phyloP scores from a whole-genome alignment of 202 grass and related monocot species.

The Bolboschoenoplectus hybrid region DNA sequence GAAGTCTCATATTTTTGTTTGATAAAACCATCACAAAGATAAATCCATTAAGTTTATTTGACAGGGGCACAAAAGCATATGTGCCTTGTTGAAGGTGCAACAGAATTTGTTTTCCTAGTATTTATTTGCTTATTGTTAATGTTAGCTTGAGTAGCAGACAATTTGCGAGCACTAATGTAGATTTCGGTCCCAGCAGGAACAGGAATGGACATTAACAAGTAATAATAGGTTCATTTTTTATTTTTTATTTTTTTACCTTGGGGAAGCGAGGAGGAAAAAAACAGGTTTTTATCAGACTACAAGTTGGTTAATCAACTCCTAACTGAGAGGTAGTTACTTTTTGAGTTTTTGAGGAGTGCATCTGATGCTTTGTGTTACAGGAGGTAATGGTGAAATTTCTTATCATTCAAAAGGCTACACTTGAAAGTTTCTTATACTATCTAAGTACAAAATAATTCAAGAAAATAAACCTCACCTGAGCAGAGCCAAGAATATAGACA shows the following conservation, averaged over 20 bases:
- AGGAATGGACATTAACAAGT: conserved; percentile 1
- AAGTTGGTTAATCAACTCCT: not conserved
- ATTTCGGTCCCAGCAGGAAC: not conserved
- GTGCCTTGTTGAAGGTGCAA: not conserved
- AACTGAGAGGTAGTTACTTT: not conserved
- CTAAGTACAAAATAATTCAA: not conserved
- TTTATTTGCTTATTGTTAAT: not conserved
- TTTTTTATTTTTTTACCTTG: not conserved
- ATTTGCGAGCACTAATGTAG: not conserved
- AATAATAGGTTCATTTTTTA: not conserved
- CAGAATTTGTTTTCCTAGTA: not conserved
- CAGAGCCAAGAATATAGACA: conserved; percentile 86
- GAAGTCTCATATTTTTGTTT: not conserved
- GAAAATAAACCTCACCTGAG: conserved; percentile 60
- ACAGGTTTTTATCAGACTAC: not conserved
- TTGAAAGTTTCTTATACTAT: not conserved
- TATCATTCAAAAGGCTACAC: not conserved
- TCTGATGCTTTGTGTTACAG: not conserved
- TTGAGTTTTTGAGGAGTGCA: not conserved
- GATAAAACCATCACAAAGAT: not conserved
- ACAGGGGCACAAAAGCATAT: not conserved
- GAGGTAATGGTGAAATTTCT: not conserved
- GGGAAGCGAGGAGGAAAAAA: not conserved
- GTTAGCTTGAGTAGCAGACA: not conserved
- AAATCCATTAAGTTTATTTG: not conserved